Evolutionary conservation across 176 grass and related monocot genomes (phyloP).

Genomic region (Carex pumila): DNA sequence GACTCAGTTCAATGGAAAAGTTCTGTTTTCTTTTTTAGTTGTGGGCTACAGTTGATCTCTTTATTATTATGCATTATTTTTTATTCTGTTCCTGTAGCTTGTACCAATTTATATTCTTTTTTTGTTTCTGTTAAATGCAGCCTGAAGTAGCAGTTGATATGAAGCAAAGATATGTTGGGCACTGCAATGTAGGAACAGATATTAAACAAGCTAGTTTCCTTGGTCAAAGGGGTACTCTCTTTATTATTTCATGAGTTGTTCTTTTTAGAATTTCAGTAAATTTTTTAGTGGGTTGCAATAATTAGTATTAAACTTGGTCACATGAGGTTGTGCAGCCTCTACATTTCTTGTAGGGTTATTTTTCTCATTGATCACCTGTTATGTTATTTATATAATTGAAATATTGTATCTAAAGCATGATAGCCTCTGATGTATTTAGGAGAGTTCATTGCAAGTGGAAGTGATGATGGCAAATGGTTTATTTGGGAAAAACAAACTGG

Average conservation of each 20-base stretch:
- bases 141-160: conserved; percentile 77
- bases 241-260: conserved; percentile 15
- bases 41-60: neutral
- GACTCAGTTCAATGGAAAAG: neutral
- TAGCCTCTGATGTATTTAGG: conserved; percentile 31
- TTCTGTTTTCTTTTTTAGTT: neutral
- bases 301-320: neutral
- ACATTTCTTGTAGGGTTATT: neutral
- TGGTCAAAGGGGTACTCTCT: conserved; percentile 59
- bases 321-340: neutral
- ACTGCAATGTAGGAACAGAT: conserved; percentile 92
- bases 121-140: conserved; percentile 42
- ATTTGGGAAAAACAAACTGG: conserved; percentile 99
- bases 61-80: neutral
- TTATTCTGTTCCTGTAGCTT: neutral
- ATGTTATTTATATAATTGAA: conserved; percentile 1
- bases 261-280: neutral
- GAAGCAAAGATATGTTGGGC: conserved; percentile 95
- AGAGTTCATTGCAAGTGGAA: conserved; percentile 92
- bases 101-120: conserved; percentile 5
- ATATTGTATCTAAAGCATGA: conserved; percentile 4
- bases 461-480: conserved; percentile 98
- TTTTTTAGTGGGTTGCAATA: neutral
- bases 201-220: conserved; percentile 99
- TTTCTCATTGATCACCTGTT: neutral